phyloP scores from a whole-genome alignment of 1,284 basidiomycete species.

The Ceratobasidium sp. region DNA sequence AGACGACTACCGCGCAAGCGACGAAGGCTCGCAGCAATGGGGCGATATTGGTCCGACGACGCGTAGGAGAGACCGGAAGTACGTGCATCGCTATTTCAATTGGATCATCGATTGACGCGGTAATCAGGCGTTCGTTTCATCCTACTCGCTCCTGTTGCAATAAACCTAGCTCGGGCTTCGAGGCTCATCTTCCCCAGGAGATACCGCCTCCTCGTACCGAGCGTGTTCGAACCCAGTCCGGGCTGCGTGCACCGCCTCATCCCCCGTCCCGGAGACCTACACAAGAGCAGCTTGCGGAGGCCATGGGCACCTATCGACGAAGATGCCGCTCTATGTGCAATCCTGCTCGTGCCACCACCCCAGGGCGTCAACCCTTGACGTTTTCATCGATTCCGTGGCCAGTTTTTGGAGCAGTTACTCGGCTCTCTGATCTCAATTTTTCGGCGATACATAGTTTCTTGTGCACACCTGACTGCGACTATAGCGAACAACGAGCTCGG shows the following conservation, averaged over 20 bases:
- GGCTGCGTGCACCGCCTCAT: conserved; percentile 38
- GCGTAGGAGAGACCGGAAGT: conserved; percentile 41
- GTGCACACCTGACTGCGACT: conserved; percentile 25
- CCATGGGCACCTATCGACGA: conserved; percentile 38
- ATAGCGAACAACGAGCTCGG: conserved; percentile 31
- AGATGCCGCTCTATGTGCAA: conserved; percentile 37
- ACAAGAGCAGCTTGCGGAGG: conserved; percentile 19
- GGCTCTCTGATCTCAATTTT: conserved; percentile 23
- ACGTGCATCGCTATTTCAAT: conserved; percentile 13
- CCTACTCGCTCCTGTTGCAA: conserved; percentile 37
- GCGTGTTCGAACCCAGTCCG: conserved; percentile 12
- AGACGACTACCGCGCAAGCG: conserved; percentile 6
- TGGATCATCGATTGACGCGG: conserved; percentile 19
- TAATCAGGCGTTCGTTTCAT: conserved; percentile 29
- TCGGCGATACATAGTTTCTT: conserved; percentile 32
- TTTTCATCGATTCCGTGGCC: conserved; percentile 45
- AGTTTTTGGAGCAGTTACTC: conserved; percentile 39
- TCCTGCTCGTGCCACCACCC: conserved; percentile 1
- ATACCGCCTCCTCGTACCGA: conserved; percentile 18
- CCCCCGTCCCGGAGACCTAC: conserved; percentile 31
- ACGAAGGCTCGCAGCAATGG: conserved; percentile 36
- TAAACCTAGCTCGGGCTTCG: conserved; percentile 11
- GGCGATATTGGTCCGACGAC: conserved; percentile 32
- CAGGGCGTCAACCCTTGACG: conserved; percentile 21
- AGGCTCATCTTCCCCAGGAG: conserved; percentile 10